Base-by-base conservation (phyloP, 139 green algal species). In the Tetraselmis chui region DNA sequence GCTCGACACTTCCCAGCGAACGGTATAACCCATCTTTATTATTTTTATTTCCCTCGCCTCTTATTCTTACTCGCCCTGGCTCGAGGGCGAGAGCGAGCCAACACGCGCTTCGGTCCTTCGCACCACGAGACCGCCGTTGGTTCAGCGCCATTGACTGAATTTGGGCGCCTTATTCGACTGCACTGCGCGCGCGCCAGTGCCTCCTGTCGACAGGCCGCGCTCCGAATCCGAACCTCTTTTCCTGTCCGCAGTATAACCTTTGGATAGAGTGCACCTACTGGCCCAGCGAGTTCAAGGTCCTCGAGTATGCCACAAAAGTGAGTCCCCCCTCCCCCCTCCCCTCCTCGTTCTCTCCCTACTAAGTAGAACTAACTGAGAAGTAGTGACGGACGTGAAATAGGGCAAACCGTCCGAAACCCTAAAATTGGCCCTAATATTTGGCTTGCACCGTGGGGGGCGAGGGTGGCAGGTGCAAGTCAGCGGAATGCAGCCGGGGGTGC, bases 171-270 rank as follows among this genome's bases (percentile, higher is more conserved):
- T n/a, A n/a, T n/a, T n/a, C n/a, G n/a, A n/a, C n/a, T n/a, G n/a
- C n/a, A n/a, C n/a, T n/a, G n/a, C n/a, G n/a, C n/a, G n/a, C n/a
- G n/a, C n/a, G n/a, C n/a, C n/a, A n/a, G n/a, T n/a, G n/a, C n/a
- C n/a, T n/a, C n/a, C n/a, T n/a, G n/a, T n/a, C n/a, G n/a, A n/a
- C 45, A 67, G 45, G 31, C 5, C 31, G 11, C 29, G 29, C 23
- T 5, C 79, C 79, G 18, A n/a, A 82, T 31, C 18, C 32, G 31
- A 26, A 32, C 22, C 79, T 82, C 26, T 80, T 82, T 31, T 32
- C 79, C n/a, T 18, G 31, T 30, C 79, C 79, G 2, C 79, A 82
- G 79, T 82, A 82, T n/a, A 82, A 82, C 31, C 79, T 82, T 2
- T 82, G 79, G 79, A 82, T 82, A 30, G 79, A 82, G 79, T 45